A percentile compares a stretch with the other conserved stretches of the same genome.
Evolutionary conservation across 805 yeast genomes (phyloP).

Genomic region (Metschnikowia koreensis): DNA sequence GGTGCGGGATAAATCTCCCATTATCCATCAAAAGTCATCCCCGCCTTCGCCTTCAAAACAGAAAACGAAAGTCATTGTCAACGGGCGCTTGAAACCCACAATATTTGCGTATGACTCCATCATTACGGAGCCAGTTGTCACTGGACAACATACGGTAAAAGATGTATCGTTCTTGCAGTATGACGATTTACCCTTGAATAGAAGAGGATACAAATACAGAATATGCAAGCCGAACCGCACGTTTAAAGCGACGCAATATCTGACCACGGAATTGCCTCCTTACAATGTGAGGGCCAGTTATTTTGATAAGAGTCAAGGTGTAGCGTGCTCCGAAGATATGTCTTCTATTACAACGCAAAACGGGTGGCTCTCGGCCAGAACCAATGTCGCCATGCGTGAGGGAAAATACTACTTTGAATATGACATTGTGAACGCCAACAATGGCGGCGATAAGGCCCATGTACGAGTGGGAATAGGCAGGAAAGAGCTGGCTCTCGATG

Average conservation of each 20-base stretch:
- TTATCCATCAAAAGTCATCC: too few relatives aligned
- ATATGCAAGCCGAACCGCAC: conserved; percentile 72
- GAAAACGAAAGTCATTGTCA: conserved; percentile 30
- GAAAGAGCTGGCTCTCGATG: conserved; percentile 85
- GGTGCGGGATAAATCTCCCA: conserved; percentile 15
- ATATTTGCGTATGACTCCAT: conserved; percentile 23
- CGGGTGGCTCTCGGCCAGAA: conserved; percentile 81
- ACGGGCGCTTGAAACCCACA: conserved; percentile 37
- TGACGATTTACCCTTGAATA: conserved; percentile 81
- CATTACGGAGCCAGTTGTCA: conserved; percentile 13
- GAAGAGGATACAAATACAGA: conserved; percentile 75
- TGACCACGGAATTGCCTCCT: conserved; percentile 75
- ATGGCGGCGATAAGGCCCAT: conserved; percentile 52
- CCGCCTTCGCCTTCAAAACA: conserved; percentile 27
- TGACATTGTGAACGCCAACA: conserved; percentile 49
- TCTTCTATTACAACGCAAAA: conserved; percentile 51
- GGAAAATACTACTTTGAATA: conserved; percentile 83
- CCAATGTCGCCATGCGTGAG: conserved; percentile 72
- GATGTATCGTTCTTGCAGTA: conserved; percentile 37
- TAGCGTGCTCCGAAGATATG: conserved; percentile 32
- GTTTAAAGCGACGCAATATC: conserved; percentile 56
- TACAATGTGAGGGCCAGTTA: conserved; percentile 53
- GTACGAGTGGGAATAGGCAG: conserved; percentile 83
- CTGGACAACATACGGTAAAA: conserved; percentile 14
- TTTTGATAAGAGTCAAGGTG: conserved; percentile 68